These are phyloP conservation scores for Geopyxis carbonaria DNA, from an alignment of 495 filamentous ascomycete genomes.

Conservation along the genomic window DNA sequence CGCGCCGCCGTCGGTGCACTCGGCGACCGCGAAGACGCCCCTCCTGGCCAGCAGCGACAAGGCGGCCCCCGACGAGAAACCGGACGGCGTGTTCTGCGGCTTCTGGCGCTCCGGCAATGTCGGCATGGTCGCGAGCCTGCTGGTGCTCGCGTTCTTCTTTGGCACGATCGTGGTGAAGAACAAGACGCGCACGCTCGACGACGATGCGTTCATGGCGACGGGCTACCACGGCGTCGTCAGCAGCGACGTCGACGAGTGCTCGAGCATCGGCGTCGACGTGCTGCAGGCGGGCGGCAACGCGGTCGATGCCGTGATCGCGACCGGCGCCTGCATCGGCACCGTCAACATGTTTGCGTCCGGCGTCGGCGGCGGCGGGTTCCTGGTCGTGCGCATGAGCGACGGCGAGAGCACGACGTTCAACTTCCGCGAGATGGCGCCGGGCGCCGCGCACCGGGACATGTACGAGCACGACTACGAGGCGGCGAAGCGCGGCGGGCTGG, in stretches of 20 bases:
- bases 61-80: no score
- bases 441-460: constrained; percentile 17
- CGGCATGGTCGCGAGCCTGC: no score
- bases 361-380: constrained; percentile 23
- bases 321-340: constrained; percentile 19
- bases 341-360: constrained; percentile 23
- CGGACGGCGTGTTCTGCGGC: no score
- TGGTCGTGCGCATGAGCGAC: constrained; percentile 17
- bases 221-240: constrained; percentile 18
- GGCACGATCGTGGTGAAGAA: no score
- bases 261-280: constrained; percentile 19
- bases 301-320: constrained; percentile 21
- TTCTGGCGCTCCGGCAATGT: no score
- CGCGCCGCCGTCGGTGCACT: no score
- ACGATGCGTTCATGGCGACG: constrained; percentile 13
- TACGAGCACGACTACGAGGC: constrained; percentile 13
- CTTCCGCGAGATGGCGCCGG: constrained; percentile 22
- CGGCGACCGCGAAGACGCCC: no score
- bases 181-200: no score
- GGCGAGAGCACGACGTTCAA: constrained; percentile 22
- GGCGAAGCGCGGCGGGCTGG: constrained; percentile 18
- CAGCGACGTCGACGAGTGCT: constrained; percentile 21
- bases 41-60: no score
- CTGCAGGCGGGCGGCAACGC: constrained; percentile 24
- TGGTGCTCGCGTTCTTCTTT: no score